Percentiles rank a stretch among this genome's conserved stretches.
phyloP scores from a whole-genome alignment of 2,329 filamentous ascomycete species.

The Hysterium pulicare region DNA sequence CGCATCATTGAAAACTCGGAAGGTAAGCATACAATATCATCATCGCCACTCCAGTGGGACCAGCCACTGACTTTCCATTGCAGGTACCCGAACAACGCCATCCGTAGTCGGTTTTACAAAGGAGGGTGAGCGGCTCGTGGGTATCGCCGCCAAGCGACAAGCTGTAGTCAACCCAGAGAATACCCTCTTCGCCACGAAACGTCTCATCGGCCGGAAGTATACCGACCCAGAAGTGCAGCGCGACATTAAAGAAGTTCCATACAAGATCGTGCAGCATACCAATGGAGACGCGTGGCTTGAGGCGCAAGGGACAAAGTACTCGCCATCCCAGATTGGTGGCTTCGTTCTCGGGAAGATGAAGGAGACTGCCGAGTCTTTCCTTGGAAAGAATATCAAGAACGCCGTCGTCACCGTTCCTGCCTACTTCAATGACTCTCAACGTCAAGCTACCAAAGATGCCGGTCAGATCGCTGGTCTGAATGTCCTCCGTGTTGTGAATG shows the following conservation, averaged over 20 bases:
- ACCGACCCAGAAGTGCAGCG: constrained; percentile 90
- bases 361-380: constrained; percentile 93
- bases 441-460: constrained; percentile 96
- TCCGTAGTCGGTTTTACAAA: constrained; percentile 95
- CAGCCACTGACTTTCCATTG: constrained; percentile 5
- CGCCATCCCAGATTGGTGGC: constrained; percentile 95
- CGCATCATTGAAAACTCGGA: constrained; percentile 98
- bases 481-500: constrained; percentile 95
- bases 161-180: constrained; percentile 98
- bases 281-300: constrained; percentile 97
- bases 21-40: constrained; percentile 54
- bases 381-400: constrained; percentile 88
- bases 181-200: constrained; percentile 97
- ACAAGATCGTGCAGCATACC: constrained; percentile 96
- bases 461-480: constrained; percentile 95
- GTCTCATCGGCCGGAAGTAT: constrained; percentile 97
- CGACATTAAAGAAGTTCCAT: constrained; percentile 95
- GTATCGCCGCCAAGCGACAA: constrained; percentile 96
- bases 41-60: not conserved
- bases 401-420: constrained; percentile 95
- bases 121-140: constrained; percentile 92
- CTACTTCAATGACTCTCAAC: constrained; percentile 98
- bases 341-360: constrained; percentile 99
- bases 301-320: constrained; percentile 92
- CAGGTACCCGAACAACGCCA: constrained; percentile 84